Conservation (phyloP, 495 filamentous ascomycete species). For the Neurospora discreta region DNA sequence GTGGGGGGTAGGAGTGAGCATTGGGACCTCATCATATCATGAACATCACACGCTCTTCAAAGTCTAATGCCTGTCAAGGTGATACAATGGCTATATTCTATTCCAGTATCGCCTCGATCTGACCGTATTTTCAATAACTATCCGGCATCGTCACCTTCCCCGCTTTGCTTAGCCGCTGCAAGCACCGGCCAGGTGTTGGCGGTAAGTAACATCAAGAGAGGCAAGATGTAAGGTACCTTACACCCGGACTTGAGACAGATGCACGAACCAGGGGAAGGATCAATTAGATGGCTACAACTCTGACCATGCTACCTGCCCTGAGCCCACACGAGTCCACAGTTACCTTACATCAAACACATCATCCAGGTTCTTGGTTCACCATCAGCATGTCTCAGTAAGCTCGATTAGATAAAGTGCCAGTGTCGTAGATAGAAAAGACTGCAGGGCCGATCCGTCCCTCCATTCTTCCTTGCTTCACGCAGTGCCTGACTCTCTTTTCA, state of each 20-base stretch:
- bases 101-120: neutral
- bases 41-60: neutral
- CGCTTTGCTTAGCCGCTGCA: neutral
- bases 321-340: neutral
- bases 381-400: neutral
- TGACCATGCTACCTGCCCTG: neutral
- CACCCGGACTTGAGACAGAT: neutral
- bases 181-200: neutral
- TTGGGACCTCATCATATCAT: neutral
- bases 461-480: neutral
- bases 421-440: neutral
- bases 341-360: neutral
- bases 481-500: too few species aligned
- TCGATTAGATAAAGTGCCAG: neutral
- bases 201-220: neutral
- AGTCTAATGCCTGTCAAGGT: neutral
- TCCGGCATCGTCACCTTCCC: neutral
- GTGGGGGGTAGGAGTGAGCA: neutral
- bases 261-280: neutral
- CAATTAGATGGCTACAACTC: neutral
- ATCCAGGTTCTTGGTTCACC: neutral
- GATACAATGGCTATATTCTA: neutral
- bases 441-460: neutral
- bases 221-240: neutral
- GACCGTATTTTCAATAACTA: neutral